Base-by-base conservation (phyloP, 73 alveolate genomes). In the Strombidium stylifer region DNA sequence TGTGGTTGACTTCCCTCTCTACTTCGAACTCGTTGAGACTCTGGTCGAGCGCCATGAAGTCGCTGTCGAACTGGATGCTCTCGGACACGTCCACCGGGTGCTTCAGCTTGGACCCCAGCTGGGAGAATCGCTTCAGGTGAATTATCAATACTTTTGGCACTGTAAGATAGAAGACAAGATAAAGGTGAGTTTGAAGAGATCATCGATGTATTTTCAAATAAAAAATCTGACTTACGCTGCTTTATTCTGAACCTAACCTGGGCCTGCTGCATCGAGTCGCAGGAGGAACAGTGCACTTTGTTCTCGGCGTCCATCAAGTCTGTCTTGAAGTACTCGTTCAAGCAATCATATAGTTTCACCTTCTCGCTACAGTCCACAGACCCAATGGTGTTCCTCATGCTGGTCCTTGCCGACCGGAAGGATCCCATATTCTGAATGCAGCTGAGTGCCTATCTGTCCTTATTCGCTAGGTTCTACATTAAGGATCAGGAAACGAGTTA, bases 41-140 rank as follows among this genome's bases (percentile, higher is more conserved):
- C 5, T 11, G 23, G 3, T 41, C 62, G 3, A 48, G 50, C 2
- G 48, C 42, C 3, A 30, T 1, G 14, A 48, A 44, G 35, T 47
- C 67, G 12, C 47, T 25, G 44, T 65, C 67, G 16, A 65, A 46
- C 37, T 36, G 4, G 21, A 65, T 30, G 25, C 12, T 12, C 36
- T 46, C 52, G n/a, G 79, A 68, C n/a, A 44, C 47, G 26, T 49
- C 24, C 24, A 65, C 20, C 6, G 69, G 69, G 36, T 55, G 52
- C 21, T 69, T 69, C 6, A 69, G 23, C 39, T 69, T 69, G 6
- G 82, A 37, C 18, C 65, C 69, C 8, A 69, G 58, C 8, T 52
- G 52, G 1, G 82, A 53, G 26, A 69, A 69, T 15, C 82, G 46
- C 34, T 69, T 69, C 24, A 69, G 41, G 39, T 69, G 82, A 11